phyloP scores from a whole-genome alignment of 2,329 filamentous ascomycete species.

The Arthrinium puccinioides region DNA sequence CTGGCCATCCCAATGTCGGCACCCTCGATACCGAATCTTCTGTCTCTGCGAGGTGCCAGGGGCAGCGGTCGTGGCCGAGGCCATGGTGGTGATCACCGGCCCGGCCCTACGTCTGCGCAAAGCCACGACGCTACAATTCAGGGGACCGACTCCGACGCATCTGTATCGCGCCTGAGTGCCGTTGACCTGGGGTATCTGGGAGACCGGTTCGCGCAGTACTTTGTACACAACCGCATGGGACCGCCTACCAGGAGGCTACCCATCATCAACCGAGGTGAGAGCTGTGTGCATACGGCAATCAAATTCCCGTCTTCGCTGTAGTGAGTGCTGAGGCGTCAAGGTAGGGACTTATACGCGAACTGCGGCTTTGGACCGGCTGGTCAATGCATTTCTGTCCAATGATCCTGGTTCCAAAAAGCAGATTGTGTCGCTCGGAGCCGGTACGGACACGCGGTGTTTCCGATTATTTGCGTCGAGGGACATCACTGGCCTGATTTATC shows the following conservation, averaged over 20 bases:
- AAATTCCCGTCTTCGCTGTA: constrained; percentile 5
- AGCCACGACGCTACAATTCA: constrained; percentile 71
- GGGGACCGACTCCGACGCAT: constrained; percentile 86
- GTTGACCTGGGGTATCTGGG: constrained; percentile 78
- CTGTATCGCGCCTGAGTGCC: constrained; percentile 80
- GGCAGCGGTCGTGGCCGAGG: constrained; percentile 31
- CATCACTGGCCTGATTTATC: constrained; percentile 56
- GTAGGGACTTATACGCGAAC: constrained; percentile 90
- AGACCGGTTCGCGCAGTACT: constrained; percentile 69
- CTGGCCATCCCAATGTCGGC: too few species aligned
- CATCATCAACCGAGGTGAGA: constrained; percentile 84
- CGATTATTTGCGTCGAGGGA: constrained; percentile 51
- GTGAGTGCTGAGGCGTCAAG: constrained; percentile 15
- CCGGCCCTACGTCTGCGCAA: constrained; percentile 13
- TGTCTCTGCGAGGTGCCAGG: constrained; percentile 45
- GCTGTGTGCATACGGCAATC: neutral
- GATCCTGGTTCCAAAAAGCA: constrained; percentile 40
- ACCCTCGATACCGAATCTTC: constrained; percentile 72
- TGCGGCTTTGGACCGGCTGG: constrained; percentile 69
- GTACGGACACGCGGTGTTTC: constrained; percentile 86
- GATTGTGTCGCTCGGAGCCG: constrained; percentile 86
- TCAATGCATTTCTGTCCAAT: constrained; percentile 60
- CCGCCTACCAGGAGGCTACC: constrained; percentile 62
- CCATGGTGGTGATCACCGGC: constrained; percentile 11
- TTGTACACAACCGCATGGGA: constrained; percentile 45